phyloP scores from a whole-genome alignment of 495 filamentous ascomycete species.

The Apiosordaria backusii region DNA sequence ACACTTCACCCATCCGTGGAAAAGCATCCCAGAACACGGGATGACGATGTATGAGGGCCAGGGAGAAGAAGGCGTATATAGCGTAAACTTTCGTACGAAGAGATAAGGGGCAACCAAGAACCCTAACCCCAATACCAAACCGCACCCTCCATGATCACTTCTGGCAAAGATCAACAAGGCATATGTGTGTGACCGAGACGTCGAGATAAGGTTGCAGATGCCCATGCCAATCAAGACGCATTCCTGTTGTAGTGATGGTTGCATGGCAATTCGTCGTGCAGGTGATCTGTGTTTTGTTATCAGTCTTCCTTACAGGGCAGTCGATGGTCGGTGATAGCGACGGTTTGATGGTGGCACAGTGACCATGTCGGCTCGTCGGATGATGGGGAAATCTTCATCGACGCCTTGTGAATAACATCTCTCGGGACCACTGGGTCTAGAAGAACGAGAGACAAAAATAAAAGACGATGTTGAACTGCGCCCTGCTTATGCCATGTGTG shows the following conservation, averaged over 20 bases:
- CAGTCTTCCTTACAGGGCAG: neutral
- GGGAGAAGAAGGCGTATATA: neutral
- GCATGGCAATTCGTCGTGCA: neutral
- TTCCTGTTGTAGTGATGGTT: neutral
- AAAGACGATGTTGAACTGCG: neutral
- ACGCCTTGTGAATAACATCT: neutral
- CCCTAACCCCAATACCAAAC: neutral
- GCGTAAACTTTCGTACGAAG: neutral
- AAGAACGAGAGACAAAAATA: neutral
- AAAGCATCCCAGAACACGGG: too few relatives aligned
- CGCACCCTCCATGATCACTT: too few relatives aligned
- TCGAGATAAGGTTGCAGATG: constrained; percentile 8
- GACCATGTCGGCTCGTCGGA: too few relatives aligned
- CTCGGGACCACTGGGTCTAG: neutral
- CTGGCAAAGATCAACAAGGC: neutral
- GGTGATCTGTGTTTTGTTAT: neutral
- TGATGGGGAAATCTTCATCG: neutral
- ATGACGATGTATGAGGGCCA: too few relatives aligned
- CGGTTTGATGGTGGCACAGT: too few relatives aligned
- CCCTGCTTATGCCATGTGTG: too few relatives aligned
- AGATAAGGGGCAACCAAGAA: neutral
- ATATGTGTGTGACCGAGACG: neutral
- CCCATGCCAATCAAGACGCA: neutral
- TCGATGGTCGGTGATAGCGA: neutral
- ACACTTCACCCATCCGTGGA: too few relatives aligned